Evolutionary conservation across 305 asterid species (phyloP).

Genomic region (Rubia balearica): DNA sequence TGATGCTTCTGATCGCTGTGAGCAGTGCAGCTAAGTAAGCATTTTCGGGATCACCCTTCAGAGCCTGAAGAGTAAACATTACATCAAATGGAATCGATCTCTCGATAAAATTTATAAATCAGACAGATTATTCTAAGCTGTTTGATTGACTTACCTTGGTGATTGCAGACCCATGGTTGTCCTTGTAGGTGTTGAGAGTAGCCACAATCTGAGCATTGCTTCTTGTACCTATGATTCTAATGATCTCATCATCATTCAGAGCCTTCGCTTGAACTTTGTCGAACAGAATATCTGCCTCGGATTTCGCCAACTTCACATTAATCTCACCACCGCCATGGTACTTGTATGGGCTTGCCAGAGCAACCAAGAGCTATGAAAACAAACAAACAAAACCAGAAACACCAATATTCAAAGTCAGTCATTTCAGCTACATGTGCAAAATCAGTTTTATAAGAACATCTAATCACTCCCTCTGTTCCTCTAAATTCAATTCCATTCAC

Average conservation of each 20-base stretch:
- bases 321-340: slow-evolving; percentile 48
- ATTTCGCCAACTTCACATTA: slow-evolving; percentile 36
- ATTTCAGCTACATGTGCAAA: background rate
- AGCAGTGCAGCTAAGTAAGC: slow-evolving; percentile 42
- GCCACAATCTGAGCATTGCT: slow-evolving; percentile 65
- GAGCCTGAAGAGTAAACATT: slow-evolving; percentile 10
- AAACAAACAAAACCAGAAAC: background rate
- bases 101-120: background rate
- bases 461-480: too few relatives aligned
- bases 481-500: too few relatives aligned
- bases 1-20: slow-evolving; percentile 45
- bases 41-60: slow-evolving; percentile 24
- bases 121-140: background rate
- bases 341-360: slow-evolving; percentile 50
- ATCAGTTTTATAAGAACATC: background rate
- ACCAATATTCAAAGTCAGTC: background rate
- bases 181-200: slow-evolving; percentile 57
- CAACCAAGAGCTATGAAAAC: slow-evolving; percentile 15
- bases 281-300: slow-evolving; percentile 47
- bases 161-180: slow-evolving; percentile 51
- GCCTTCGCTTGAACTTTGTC: slow-evolving; percentile 35
- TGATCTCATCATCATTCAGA: slow-evolving; percentile 47
- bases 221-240: slow-evolving; percentile 58
- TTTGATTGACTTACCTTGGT: slow-evolving; percentile 38
- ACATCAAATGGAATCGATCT: background rate